A percentile compares a stretch with the other conserved stretches of the same genome.
Evolutionary conservation across 176 grass and related monocot species (phyloP).

Genomic region (Oryza officinalis): DNA sequence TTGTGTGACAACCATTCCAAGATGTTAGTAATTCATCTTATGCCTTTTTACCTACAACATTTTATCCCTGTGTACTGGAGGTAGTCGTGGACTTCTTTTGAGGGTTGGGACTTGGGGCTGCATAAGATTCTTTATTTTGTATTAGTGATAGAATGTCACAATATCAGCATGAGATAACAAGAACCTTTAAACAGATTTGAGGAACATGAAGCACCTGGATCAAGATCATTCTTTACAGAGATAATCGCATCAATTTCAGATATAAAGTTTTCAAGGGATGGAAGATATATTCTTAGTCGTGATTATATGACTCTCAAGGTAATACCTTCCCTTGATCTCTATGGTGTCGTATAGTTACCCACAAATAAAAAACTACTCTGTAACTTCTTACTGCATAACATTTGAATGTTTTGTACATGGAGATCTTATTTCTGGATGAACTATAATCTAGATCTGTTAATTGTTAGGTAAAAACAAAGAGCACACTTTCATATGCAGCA

Average conservation of each 20-base stretch:
- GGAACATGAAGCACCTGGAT: conserved; percentile 76
- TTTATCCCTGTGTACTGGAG: conserved; percentile 20
- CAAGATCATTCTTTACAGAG: conserved; percentile 92
- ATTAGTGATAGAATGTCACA: conserved; percentile 12
- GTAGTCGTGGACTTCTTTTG: neutral
- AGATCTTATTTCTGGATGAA: neutral
- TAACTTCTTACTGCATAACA: neutral
- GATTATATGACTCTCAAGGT: conserved; percentile 99
- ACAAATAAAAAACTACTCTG: neutral
- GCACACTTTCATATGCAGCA: neutral
- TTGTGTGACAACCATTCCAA: conserved; percentile 96
- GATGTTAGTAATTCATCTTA: conserved; percentile 63
- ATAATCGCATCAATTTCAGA: conserved; percentile 94
- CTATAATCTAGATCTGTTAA: neutral
- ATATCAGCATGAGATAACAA: conserved; percentile 37
- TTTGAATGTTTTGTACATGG: conserved; percentile 7
- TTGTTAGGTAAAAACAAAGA: neutral
- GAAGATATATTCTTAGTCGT: conserved; percentile 88
- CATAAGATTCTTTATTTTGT: conserved; percentile 8
- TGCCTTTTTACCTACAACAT: conserved; percentile 30
- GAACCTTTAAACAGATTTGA: conserved; percentile 64
- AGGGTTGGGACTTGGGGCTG: neutral
- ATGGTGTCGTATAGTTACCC: neutral
- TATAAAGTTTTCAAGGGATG: conserved; percentile 81
- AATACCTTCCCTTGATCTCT: neutral